phyloP scores from a whole-genome alignment of 768 basidiomycete genomes.

The Tricholoma matsutake region DNA sequence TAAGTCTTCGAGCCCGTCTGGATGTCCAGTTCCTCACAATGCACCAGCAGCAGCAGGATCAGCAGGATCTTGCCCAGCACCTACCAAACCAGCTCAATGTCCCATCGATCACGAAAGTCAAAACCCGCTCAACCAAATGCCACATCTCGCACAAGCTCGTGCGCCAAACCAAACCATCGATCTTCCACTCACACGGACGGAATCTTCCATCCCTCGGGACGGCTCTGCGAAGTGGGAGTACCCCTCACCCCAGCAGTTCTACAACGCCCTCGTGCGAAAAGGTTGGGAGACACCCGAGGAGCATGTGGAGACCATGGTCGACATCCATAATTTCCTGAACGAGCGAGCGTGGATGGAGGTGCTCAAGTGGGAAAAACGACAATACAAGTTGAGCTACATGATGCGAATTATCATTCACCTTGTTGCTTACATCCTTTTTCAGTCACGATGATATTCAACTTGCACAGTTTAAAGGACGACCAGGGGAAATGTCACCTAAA shows the following conservation, averaged over 20 bases:
- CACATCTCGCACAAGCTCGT: constrained; percentile 68
- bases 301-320: constrained; percentile 94
- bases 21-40: constrained; percentile 42
- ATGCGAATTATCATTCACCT: neutral
- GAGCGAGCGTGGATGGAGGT: constrained; percentile 97
- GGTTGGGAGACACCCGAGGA: constrained; percentile 98
- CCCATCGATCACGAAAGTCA: constrained; percentile 60
- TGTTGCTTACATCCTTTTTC: constrained; percentile 6
- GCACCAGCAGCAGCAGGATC: constrained; percentile 17
- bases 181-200: constrained; percentile 71
- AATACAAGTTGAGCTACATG: constrained; percentile 47
- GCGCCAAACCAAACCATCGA: constrained; percentile 51
- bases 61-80: constrained; percentile 36
- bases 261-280: constrained; percentile 93
- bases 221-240: constrained; percentile 77
- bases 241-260: constrained; percentile 96
- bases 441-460: constrained; percentile 73
- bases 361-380: constrained; percentile 82
- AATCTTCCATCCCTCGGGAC: constrained; percentile 85
- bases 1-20: constrained; percentile 20
- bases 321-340: constrained; percentile 97
- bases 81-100: constrained; percentile 47
- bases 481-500: constrained; percentile 93
- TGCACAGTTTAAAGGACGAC: constrained; percentile 82
- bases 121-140: constrained; percentile 86